Evolutionary conservation across 2,329 filamentous ascomycete genomes (phyloP), one percentile per base, ranked within the genome.

Genomic region (Hypoxylon sp.): DNA sequence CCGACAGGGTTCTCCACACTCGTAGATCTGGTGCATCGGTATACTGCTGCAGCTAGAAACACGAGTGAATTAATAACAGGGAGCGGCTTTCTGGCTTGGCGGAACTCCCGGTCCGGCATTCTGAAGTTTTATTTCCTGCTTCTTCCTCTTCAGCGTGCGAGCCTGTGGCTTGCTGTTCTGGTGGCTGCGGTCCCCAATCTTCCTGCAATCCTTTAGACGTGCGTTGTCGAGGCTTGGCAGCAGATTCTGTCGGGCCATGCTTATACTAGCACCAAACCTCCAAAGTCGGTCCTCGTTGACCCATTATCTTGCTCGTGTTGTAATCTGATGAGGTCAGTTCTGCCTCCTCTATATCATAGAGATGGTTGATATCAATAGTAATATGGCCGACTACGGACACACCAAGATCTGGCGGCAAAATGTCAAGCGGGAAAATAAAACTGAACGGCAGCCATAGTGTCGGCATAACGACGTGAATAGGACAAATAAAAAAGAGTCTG

Each of bases 1-100:
- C 45, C 23, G 63, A 69, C 72, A 72, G 59, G 72, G 67, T 75
- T 75, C 74, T 74, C 74, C 74, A 72, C 72, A 71, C 57, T 66
- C 48, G n/a, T 66, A 46, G 65, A 60, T 67, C 68, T 68, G 45
- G 48, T 64, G 58, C 63, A 65, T 61, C 34, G 43, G 28, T 58
- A 46, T 19, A 51, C 32, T 28, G 13, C 34, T 38, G 43, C 49
- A 53, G 50, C 36, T 55, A 69, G 66, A 66, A 59, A 64, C 55
- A 64, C 41, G 65, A 68, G 41, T 28, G 56, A 58, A 60, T 58
- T 66, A 62, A 65, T 59, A 34, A 45, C 32, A 61, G 46, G 53
- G 34, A 10, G 32, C n/a, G 13, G 36, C 32, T 51, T 59, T 28
- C 43, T 61, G 21, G 53, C 60, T 57, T 50, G 19, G 52, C 52